Base-by-base conservation (phyloP, 345 rosid genomes). In the Boechera retrofracta region DNA sequence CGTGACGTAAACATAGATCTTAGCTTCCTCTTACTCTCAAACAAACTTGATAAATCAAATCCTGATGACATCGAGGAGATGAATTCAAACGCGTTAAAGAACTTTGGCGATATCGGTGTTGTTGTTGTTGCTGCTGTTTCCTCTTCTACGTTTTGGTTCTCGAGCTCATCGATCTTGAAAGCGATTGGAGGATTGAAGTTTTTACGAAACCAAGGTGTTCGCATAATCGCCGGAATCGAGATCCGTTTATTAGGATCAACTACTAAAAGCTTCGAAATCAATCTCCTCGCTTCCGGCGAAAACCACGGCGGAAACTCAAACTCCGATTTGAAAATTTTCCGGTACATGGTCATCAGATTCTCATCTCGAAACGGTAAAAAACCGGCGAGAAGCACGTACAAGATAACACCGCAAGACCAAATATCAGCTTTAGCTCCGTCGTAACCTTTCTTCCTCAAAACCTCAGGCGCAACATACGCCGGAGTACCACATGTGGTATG, bases 401-500 rank as follows among this genome's bases (percentile, higher is more conserved):
- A 67, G 15, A 93, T 80, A 0, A 93, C 97, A 8, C 98, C 98
- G 39, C 98, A 93, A 0, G 98, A 93, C 97, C 98, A 93, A 2
- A 85, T 70, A 79, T 88, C 98, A 1, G 88, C 90, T 64, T 79
- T 89, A 5, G 90, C 81, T 5, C 98, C 98, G 64, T 89, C 95
- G 80, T 93, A 93, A 7, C 97, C 96, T 29, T 84, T 92, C 84
- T 83, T 90, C 47, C 94, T 62, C 3, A 93, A 31, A 6, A 93
- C 88, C 88, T 91, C 97, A 13, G 98, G 98, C 0, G 98, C 96
- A 18, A 92, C 92, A 45, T 92, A 92, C 2, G 98, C 91, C 24
- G 98, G 96, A 3, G 94, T 86, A n/a, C 98, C 98, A n/a, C 98
- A 93, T 79, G 69, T 86, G 1, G 98, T 93, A 24, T 93, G 97